Evolutionary conservation across 208 protist species (phyloP).

Genomic region (Trypanosoma theileri): DNA sequence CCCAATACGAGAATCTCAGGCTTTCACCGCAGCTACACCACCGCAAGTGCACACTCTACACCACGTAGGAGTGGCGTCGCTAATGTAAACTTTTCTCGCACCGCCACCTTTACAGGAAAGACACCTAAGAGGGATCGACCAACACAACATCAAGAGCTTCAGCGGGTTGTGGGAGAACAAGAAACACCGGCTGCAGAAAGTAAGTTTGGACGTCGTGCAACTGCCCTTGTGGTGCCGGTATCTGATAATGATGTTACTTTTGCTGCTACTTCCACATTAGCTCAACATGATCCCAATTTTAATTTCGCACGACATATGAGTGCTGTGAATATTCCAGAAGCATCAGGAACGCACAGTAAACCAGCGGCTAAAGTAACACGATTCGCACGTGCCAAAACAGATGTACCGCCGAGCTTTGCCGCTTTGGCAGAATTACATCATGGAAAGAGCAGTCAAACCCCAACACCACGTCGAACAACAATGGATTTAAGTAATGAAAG

Average conservation of each 20-base stretch:
- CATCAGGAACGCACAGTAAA: neutral
- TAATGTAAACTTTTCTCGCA: neutral
- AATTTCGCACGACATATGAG: constrained; percentile 55
- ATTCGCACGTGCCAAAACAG: constrained; percentile 21
- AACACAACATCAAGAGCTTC: neutral
- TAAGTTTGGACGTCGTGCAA: constrained; percentile 38
- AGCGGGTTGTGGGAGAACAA: too few relatives aligned
- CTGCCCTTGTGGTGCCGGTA: constrained; percentile 46
- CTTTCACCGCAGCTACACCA: constrained; percentile 40
- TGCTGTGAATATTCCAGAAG: constrained; percentile 9
- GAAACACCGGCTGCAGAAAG: neutral
- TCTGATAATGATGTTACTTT: constrained; percentile 54
- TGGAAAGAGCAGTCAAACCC: neutral
- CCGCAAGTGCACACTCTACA: constrained; percentile 17
- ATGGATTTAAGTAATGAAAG: too few relatives aligned
- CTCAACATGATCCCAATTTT: constrained; percentile 43
- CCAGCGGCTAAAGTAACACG: neutral
- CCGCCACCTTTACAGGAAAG: constrained; percentile 10
- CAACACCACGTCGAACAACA: neutral
- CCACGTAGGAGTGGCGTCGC: neutral
- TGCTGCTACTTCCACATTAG: constrained; percentile 53
- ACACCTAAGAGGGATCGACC: neutral
- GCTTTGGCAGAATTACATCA: constrained; percentile 5
- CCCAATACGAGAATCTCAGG: neutral
- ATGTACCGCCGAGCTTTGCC: constrained; percentile 14